Percentiles rank a stretch among this genome's conserved stretches.
Evolutionary conservation across 164 flowering plant species (phyloP).

Genomic region (Aristolochia californica): DNA sequence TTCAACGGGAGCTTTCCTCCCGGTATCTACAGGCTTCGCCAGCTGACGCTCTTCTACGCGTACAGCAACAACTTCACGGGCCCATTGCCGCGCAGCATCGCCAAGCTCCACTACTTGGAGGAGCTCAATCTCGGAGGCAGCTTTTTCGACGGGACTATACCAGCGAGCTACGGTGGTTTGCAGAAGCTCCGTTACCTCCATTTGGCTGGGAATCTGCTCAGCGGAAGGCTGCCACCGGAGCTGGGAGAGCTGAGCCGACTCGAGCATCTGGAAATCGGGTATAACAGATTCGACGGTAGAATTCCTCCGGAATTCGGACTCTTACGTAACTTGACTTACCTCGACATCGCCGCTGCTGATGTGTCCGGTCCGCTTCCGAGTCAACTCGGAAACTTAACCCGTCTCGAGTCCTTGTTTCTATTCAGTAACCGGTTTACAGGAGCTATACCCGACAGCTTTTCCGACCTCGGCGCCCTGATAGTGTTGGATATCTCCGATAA

Average conservation of each 20-base stretch:
- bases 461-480: conserved; percentile 23
- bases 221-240: conserved; percentile 51
- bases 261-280: conserved; percentile 74
- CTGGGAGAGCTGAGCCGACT: conserved; percentile 37
- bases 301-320: conserved; percentile 33
- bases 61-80: conserved; percentile 87
- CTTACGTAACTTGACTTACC: conserved; percentile 44
- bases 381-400: conserved; percentile 42
- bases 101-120: conserved; percentile 38
- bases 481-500: conserved; percentile 73
- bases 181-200: conserved; percentile 36
- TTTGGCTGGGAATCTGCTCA: conserved; percentile 55
- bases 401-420: conserved; percentile 42
- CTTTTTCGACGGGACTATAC: conserved; percentile 67
- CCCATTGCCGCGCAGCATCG: conserved; percentile 45
- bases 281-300: conserved; percentile 39
- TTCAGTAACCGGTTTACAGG: conserved; percentile 56
- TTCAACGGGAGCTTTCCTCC: conserved; percentile 59
- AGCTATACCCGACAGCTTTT: conserved; percentile 45
- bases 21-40: conserved; percentile 48
- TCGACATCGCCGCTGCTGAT: conserved; percentile 47
- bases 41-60: conserved; percentile 41
- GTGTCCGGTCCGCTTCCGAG: conserved; percentile 47
- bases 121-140: conserved; percentile 84
- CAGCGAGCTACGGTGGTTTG: conserved; percentile 41